Base-by-base conservation (phyloP, 1,284 basidiomycete species). In the Cryptococcus sp. region DNA sequence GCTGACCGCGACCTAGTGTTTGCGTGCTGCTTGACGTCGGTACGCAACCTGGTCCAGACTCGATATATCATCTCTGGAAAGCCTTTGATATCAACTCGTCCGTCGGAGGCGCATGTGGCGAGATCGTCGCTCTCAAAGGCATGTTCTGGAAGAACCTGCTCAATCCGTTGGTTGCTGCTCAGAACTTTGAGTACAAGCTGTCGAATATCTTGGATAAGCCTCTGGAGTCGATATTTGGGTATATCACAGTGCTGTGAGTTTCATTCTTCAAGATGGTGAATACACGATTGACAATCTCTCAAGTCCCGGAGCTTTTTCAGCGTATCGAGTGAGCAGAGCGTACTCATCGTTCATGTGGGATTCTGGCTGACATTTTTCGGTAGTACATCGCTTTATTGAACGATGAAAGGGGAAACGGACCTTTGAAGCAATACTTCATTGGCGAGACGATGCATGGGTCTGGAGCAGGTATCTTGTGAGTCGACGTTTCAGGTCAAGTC, bases 21-120 rank as follows among this genome's bases (percentile, higher is more conserved):
- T 96, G 93, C 73, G 86, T 98, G 10, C 83, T 99, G 22, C 85
- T 98, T 45, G 94, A 98, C 69, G 93, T 96, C 20, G 95, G 94
- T 1, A 98, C 94, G 0, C 87, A 88, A 83, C 94, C 94, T 0
- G 91, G 90, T 3, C 86, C 88, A 8, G 90, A 87, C 46, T 87
- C 86, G 17, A 94, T 97, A 70, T 98, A 97, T 76, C 91, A 96
- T 70, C 80, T 98, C 11, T 97, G 94, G 94, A 96, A 97, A 78
- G 89, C 91, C 4, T 97, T 98, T 63, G 93, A 97, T 73, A 89
- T 93, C 78, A 93, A 96, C 78, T 90, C 89, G 26, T 94, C 95
- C 64, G 91, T 96, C 37, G 94, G 93, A 0, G 94, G 95, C 26
- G 94, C 95, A 5, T 96, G 93, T 72, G 93, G 93, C n/a, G 93